phyloP scores from a whole-genome alignment of 2,329 filamentous ascomycete genomes.

The Neurospora crassa region DNA sequence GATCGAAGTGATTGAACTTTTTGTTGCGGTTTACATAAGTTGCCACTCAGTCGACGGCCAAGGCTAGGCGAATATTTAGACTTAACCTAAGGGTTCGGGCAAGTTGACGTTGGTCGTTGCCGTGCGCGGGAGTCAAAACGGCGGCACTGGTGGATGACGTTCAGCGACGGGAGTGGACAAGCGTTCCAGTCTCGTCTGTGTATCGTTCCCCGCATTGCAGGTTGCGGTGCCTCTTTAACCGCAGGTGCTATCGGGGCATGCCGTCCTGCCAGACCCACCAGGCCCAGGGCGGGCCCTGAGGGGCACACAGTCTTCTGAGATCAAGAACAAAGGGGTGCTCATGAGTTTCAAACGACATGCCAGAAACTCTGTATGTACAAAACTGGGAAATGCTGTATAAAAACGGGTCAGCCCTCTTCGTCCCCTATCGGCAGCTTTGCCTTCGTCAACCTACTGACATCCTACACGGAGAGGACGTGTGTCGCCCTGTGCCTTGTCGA shows the following conservation, averaged over 20 bases:
- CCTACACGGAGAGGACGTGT: not conserved
- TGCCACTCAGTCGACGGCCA: not conserved
- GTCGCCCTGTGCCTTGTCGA: not conserved
- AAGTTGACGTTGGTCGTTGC: not conserved
- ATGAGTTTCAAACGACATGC: not conserved
- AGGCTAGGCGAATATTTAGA: not conserved
- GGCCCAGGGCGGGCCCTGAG: not conserved
- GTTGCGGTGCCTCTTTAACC: not conserved
- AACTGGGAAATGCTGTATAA: not conserved
- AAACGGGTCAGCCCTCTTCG: not conserved
- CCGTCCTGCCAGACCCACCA: not conserved
- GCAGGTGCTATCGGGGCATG: not conserved
- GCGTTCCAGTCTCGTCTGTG: not conserved
- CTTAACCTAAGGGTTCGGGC: not conserved
- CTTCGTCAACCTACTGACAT: not conserved
- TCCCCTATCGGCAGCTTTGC: not conserved
- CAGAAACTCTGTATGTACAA: not conserved
- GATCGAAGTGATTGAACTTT: not conserved
- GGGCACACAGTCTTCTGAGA: not conserved
- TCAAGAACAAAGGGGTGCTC: not conserved
- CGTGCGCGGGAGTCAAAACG: not conserved
- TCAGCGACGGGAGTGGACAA: not conserved
- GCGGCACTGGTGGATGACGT: not conserved
- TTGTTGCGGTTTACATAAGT: not conserved
- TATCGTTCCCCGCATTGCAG: not conserved